Conservation (phyloP, 73 alveolate species). For the Uronychia binucleata region DNA sequence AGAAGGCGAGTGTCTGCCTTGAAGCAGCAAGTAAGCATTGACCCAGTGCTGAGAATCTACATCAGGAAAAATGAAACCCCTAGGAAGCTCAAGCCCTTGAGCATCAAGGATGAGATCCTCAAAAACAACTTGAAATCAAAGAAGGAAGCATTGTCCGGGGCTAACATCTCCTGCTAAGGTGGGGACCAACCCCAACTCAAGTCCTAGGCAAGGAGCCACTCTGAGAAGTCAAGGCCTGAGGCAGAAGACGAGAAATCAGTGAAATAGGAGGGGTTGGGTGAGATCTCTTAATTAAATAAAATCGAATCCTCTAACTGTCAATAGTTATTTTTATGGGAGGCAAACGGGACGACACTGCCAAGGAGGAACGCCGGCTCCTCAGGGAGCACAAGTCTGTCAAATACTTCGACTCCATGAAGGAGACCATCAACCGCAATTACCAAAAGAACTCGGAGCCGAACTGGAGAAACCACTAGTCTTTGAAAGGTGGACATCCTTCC, state of each 20-base stretch:
- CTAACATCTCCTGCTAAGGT: no score
- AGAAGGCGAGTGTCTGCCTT: not conserved
- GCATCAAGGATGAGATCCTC: not conserved
- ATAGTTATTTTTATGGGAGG: not conserved
- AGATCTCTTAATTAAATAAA: not conserved
- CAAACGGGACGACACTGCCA: not conserved
- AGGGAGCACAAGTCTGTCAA: not conserved
- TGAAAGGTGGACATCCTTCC: constrained; percentile 19
- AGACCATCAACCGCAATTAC: constrained; percentile 47
- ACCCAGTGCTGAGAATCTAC: not conserved
- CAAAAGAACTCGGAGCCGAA: constrained; percentile 42
- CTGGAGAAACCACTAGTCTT: constrained; percentile 63
- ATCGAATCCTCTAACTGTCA: not conserved
- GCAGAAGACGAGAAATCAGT: not conserved
- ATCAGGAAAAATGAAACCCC: not conserved
- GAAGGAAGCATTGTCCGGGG: no score
- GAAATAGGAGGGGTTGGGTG: not conserved
- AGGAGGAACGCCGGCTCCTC: not conserved
- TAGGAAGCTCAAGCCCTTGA: not conserved
- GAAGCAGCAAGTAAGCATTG: not conserved
- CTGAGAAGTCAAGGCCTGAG: not conserved
- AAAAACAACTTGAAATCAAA: not conserved
- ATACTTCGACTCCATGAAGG: constrained; percentile 53
- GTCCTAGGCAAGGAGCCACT: not conserved
- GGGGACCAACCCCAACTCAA: no score